Conservation (phyloP, 2,329 filamentous ascomycete species). For the Pyrenophora tritici-repentis region DNA sequence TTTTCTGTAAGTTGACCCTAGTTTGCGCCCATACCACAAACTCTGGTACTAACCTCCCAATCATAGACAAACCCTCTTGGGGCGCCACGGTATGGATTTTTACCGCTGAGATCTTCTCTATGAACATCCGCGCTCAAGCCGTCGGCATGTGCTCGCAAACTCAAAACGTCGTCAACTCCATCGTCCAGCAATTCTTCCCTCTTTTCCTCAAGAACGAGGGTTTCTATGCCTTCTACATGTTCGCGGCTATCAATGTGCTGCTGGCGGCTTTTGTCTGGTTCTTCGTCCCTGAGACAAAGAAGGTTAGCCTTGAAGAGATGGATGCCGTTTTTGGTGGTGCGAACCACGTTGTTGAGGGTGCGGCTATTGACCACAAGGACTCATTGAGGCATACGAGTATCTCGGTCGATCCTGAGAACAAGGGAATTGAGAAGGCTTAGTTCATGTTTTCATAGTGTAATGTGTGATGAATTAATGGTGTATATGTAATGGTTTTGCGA, state of each 20-base stretch:
- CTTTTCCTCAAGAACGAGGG: conserved; percentile 65
- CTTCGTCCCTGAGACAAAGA: conserved; percentile 51
- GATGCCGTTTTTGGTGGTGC: conserved; percentile 61
- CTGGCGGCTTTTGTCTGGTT: conserved; percentile 51
- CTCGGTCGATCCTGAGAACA: conserved; percentile 24
- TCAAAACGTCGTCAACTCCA: conserved; percentile 66
- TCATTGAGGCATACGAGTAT: conserved; percentile 36
- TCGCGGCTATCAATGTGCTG: conserved; percentile 54
- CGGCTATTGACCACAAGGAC: conserved; percentile 52
- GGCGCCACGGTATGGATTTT: conserved; percentile 73
- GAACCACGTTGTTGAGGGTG: conserved; percentile 62
- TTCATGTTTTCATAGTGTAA: background rate
- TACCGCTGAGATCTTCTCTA: conserved; percentile 71
- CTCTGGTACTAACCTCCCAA: conserved; percentile 26
- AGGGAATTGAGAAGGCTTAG: conserved; percentile 16
- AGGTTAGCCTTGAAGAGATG: conserved; percentile 60
- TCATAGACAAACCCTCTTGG: conserved; percentile 68
- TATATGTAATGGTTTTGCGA: no score
- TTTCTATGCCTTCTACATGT: conserved; percentile 63
- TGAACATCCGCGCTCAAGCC: conserved; percentile 73
- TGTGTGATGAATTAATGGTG: no score
- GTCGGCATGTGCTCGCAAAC: conserved; percentile 67
- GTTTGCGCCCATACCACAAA: background rate
- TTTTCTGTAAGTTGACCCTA: conserved; percentile 57
- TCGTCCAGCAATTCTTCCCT: conserved; percentile 74